These are phyloP conservation scores for Diophrys appendiculata DNA, from an alignment of 73 alveolate species.

Conservation along the genomic window DNA sequence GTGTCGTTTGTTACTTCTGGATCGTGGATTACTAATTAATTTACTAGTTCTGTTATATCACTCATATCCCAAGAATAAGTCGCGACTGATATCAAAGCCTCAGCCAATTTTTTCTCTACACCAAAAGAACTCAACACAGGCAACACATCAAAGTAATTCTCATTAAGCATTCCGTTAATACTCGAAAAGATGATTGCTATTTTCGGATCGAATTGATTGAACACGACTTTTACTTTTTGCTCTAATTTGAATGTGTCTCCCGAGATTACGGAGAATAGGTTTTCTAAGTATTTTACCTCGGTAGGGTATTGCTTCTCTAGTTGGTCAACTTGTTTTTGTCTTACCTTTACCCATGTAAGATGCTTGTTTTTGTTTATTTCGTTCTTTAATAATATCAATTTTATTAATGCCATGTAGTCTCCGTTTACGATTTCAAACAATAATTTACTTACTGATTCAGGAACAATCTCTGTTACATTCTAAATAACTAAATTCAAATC, in stretches of 20 bases:
- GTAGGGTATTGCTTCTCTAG: not conserved
- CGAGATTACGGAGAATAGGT: not conserved
- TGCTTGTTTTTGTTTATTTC: not conserved
- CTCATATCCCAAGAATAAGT: no score
- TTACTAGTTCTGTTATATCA: no score
- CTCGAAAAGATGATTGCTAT: not conserved
- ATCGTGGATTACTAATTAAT: no score
- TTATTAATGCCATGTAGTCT: not conserved
- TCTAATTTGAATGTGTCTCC: not conserved
- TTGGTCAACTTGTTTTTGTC: not conserved
- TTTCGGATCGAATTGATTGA: not conserved
- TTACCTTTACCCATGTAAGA: not conserved
- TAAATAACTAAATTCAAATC: not conserved
- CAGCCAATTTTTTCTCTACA: no score
- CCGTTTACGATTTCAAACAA: constrained; percentile 3
- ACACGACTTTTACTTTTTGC: not conserved
- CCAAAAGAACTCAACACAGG: no score
- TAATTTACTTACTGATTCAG: not conserved
- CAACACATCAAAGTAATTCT: no score
- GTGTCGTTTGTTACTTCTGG: no score
- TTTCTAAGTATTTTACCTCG: not conserved
- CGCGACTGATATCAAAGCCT: no score
- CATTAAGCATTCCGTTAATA: not conserved
- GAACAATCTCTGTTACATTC: not conserved
- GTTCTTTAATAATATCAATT: not conserved